Evolutionary conservation across 768 basidiomycete genomes (phyloP), one percentile per base, ranked within the genome.

Genomic region (Clathrus columnatus): DNA sequence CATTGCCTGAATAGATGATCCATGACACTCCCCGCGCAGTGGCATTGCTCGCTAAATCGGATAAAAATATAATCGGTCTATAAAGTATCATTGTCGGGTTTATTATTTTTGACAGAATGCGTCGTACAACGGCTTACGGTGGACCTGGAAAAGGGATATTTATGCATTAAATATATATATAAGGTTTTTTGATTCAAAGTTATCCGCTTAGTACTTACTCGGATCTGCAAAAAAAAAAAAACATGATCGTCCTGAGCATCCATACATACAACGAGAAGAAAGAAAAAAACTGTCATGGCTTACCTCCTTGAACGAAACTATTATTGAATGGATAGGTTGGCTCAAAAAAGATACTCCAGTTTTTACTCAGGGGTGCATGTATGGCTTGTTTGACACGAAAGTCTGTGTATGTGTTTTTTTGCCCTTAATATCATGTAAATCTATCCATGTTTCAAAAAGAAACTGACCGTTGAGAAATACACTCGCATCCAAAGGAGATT

Each of bases 1-100:
- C 81, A 61, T 87, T 87, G 14, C 80, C 85, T 23, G 84, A 84
- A 63, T 70, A 85, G 16, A 86, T 65, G 8, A 85, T 68, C n/a
- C 85, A 67, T 0, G 70, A 69, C 23, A 87, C 66, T 23, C 71
- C 65, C 5, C 75, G 75, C 1, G 70, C 71, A 0, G 83, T 75
- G 20, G 80, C 77, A 57, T 86, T 86, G 11, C 79, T 75, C 4
- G 84, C 83, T n/a, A 86, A 73, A 26, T 83, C 82, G 0, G 75
- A 72, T 27, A 87, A 68, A 66, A 84, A 85, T 21, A 69, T 73
- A 73, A 83, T 83, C 4, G 84, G 77, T 59, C 82, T 84, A 32
- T 24, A 26, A 20, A 24, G 24, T 42, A 14, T 21, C 32, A 47
- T 36, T 20, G 36, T 23, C 50, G 21, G 14, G 14, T n/a, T 36